phyloP scores from a whole-genome alignment of 164 flowering plant species.

The Sextonia rubra region DNA sequence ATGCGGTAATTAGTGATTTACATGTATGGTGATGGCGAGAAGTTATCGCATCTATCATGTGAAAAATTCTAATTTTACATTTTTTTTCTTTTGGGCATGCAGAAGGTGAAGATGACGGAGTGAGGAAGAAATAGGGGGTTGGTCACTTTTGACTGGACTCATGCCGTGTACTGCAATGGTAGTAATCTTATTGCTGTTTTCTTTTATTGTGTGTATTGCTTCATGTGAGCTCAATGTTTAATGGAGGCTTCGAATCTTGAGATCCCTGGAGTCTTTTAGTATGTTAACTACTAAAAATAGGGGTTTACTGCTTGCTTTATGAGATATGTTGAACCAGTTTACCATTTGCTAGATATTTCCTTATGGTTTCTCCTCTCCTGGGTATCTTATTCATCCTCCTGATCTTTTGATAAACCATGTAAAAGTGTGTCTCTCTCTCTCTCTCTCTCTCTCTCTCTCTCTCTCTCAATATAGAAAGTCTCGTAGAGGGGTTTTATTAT shows the following conservation, averaged over 20 bases:
- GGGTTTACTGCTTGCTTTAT: background rate
- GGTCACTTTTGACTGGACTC: constrained; percentile 8
- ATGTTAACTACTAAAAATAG: background rate
- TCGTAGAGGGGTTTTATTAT: too few relatives aligned
- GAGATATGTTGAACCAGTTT: background rate
- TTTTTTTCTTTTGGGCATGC: background rate
- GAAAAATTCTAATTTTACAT: too few relatives aligned
- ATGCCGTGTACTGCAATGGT: constrained; percentile 16
- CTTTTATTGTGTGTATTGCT: constrained; percentile 11
- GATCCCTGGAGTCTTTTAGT: constrained; percentile 6
- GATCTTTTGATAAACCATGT: too few relatives aligned
- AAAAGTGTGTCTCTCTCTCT: too few relatives aligned
- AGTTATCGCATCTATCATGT: too few relatives aligned
- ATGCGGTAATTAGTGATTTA: too few relatives aligned
- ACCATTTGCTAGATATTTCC: background rate
- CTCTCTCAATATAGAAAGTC: too few relatives aligned
- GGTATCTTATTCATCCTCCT: too few relatives aligned
- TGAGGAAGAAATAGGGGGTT: constrained; percentile 1
- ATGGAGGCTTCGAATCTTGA: constrained; percentile 9
- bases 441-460: too few relatives aligned
- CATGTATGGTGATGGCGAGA: too few relatives aligned
- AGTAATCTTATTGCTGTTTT: constrained; percentile 10
- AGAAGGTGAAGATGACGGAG: background rate
- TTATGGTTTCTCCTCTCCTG: background rate
- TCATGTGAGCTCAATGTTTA: constrained; percentile 3